phyloP scores from a whole-genome alignment of 78 protist species.

The Mastigamoeba balamuthi region DNA sequence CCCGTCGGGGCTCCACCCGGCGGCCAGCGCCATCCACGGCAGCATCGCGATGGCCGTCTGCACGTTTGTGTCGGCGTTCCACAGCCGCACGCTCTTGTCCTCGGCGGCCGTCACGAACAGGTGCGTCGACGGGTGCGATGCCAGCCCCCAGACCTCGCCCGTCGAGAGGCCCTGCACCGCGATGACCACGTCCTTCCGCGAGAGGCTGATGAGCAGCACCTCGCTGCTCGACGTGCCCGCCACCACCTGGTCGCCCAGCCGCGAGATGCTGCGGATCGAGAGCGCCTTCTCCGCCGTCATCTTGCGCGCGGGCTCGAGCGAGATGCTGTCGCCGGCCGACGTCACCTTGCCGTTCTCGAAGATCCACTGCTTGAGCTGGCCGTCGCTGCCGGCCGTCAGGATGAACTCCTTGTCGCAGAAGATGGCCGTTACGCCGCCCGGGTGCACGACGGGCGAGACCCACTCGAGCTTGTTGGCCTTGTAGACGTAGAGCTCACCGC shows the following conservation, averaged over 20 bases:
- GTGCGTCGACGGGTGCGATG: neutral
- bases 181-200: neutral
- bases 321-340: neutral
- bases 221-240: neutral
- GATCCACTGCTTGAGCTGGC: neutral
- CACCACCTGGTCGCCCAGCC: neutral
- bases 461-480: too few relatives aligned
- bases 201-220: neutral
- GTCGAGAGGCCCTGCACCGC: neutral
- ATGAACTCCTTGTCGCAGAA: too few relatives aligned
- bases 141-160: slow-evolving; percentile 39
- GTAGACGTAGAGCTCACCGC: neutral
- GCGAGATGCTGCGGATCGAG: neutral
- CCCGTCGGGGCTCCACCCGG: neutral
- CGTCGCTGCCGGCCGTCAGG: neutral
- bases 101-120: slow-evolving; percentile 7
- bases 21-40: neutral
- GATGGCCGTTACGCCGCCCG: too few relatives aligned
- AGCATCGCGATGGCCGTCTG: neutral
- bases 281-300: neutral
- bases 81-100: slow-evolving; percentile 6
- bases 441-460: too few relatives aligned
- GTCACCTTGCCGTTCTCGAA: neutral
- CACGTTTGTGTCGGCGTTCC: neutral
- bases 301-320: neutral